Percentiles rank a stretch among this genome's conserved stretches.
Evolutionary conservation across 1,284 basidiomycete species (phyloP).

Genomic region (Papiliotrema flavescens): DNA sequence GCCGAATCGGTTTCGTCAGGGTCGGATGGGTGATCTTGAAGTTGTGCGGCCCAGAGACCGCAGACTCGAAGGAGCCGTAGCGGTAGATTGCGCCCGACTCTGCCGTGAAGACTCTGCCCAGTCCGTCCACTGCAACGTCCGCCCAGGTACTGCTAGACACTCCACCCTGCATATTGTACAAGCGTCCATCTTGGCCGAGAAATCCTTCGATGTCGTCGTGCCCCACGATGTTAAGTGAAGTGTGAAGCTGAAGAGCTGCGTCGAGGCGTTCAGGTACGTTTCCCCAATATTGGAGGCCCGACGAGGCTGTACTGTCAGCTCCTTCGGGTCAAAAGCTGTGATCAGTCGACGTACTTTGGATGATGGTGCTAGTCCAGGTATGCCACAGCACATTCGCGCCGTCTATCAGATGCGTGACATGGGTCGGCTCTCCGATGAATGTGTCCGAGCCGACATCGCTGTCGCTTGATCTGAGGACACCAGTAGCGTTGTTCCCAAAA

Average conservation of each 20-base stretch:
- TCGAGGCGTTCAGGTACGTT: background rate
- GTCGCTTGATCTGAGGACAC: constrained; percentile 12
- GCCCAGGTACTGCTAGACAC: constrained; percentile 8
- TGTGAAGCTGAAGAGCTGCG: background rate
- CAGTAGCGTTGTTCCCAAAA: constrained; percentile 23
- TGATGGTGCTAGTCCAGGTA: constrained; percentile 18
- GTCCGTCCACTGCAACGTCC: constrained; percentile 19
- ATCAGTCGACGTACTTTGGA: background rate
- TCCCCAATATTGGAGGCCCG: background rate
- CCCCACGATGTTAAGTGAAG: background rate
- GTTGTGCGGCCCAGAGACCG: constrained; percentile 1
- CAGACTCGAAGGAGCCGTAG: constrained; percentile 12
- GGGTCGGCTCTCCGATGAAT: constrained; percentile 5
- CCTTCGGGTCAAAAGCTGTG: background rate
- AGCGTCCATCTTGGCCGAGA: background rate
- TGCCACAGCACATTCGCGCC: constrained; percentile 19
- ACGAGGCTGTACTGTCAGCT: background rate
- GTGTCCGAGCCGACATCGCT: background rate
- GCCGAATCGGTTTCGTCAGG: background rate
- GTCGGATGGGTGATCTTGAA: constrained; percentile 7
- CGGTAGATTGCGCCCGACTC: constrained; percentile 9
- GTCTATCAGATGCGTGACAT: background rate
- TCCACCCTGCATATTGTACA: background rate
- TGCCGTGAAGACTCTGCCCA: constrained; percentile 16
- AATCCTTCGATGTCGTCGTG: constrained; percentile 4